Evolutionary conservation across 768 basidiomycete species (phyloP), one percentile per base, ranked within the genome.

Genomic region (Cytidiella melzeri): DNA sequence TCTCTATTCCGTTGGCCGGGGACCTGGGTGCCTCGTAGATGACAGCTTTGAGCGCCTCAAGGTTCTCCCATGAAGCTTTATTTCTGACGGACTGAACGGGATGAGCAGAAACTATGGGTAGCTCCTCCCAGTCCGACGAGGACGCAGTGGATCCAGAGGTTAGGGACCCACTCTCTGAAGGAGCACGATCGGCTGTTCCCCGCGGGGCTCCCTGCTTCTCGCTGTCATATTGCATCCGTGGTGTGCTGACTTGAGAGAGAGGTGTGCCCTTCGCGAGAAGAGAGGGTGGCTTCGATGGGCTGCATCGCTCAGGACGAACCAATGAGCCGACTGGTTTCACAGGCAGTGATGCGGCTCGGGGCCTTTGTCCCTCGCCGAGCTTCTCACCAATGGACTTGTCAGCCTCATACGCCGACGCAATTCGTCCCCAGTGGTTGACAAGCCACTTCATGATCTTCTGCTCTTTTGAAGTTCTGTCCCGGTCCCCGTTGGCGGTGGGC

Each of bases 341-440:
- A 34, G 30, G 30, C 30, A 34, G 15, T 34, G 30, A 34, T 15
- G 30, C 30, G 15, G 30, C 30, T 34, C 30, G 30, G 30, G 30
- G 30, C 30, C 30, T 34, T 34, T 7, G 30, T 7, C 30, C 30
- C 15, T 34, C 30, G 15, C 30, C 30, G 30, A 34, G 30, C 30
- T 34, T 34, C 30, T 34, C 15, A 34, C 30, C 15, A 7, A 15
- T 34, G 30, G 30, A 15, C 30, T 40, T 25, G 9, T 48, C 45
- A 18, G 21, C 10, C 41, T 53, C 52, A 28, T 48, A 53, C 34
- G 46, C 52, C 24, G 30, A 12, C 2, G 46, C 34, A 23, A 53
- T 48, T 20, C 45, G 39, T 20, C 42, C 47, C 52, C 52, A 53
- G 36, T 53, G 52, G 12, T 28, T 48, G 21, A 53, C 28, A 4